phyloP scores from a whole-genome alignment of 1,284 basidiomycete genomes.

The Marasmius oreades region DNA sequence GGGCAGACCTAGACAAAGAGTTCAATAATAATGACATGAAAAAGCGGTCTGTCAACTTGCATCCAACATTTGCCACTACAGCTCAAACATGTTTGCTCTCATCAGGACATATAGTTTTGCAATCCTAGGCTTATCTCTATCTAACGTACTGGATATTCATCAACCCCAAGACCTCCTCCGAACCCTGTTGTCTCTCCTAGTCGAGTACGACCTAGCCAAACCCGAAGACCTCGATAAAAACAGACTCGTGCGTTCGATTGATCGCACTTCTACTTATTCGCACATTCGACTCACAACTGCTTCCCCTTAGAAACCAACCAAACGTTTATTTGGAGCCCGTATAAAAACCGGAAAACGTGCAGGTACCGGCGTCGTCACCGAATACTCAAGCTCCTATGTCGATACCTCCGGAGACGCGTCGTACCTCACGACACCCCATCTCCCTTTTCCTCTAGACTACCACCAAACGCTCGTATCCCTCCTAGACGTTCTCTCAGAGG shows the following conservation, averaged over 20 bases:
- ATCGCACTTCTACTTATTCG: neutral
- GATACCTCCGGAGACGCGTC: constrained; percentile 60
- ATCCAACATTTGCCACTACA: constrained; percentile 6
- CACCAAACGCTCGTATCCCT: constrained; percentile 82
- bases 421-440: constrained; percentile 73
- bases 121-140: constrained; percentile 80
- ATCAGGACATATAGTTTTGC: constrained; percentile 74
- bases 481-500: constrained; percentile 81
- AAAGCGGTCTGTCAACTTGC: constrained; percentile 57
- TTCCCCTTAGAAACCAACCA: constrained; percentile 13
- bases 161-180: constrained; percentile 76
- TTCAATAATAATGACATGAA: constrained; percentile 76
- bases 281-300: constrained; percentile 10
- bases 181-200: constrained; percentile 64
- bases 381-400: constrained; percentile 56
- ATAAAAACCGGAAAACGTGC: constrained; percentile 38
- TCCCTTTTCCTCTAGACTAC: constrained; percentile 85
- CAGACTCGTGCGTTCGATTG: constrained; percentile 56
- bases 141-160: constrained; percentile 74
- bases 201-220: constrained; percentile 75
- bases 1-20: constrained; percentile 65
- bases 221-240: constrained; percentile 73
- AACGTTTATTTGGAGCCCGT: constrained; percentile 58
- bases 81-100: constrained; percentile 7
- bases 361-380: constrained; percentile 43